A percentile compares a stretch with the other conserved stretches of the same genome.
Conservation (phyloP, 305 asterid genomes). For the Fraxinus floribunda region DNA sequence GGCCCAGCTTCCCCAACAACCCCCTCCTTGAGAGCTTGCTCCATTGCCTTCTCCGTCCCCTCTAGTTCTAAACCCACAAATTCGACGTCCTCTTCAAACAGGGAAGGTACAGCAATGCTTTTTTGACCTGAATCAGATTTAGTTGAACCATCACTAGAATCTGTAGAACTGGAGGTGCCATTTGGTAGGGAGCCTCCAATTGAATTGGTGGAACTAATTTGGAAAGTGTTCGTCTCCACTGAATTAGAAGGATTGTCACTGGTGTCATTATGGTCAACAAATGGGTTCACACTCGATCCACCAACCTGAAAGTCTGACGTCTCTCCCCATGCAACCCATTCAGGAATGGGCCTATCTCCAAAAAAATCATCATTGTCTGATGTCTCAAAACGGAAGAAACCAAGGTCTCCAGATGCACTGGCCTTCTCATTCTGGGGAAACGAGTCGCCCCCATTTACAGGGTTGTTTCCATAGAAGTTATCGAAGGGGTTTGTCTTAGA, state of each 20-base stretch:
- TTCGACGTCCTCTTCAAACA: conserved; percentile 95
- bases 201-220: conserved; percentile 28
- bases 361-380: conserved; percentile 69
- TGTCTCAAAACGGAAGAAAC: conserved; percentile 64
- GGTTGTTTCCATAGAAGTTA: conserved; percentile 31
- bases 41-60: conserved; percentile 92
- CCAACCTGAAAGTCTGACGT: conserved; percentile 58
- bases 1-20: conserved; percentile 92
- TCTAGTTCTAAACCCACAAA: conserved; percentile 90
- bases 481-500: conserved; percentile 32
- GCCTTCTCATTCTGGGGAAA: conserved; percentile 34
- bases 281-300: conserved; percentile 72
- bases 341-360: conserved; percentile 84
- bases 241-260: conserved; percentile 23
- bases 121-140: conserved; percentile 43
- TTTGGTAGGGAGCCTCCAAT: conserved; percentile 46
- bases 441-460: conserved; percentile 25
- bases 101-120: conserved; percentile 53
- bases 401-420: conserved; percentile 38
- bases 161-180: conserved; percentile 38
- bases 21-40: conserved; percentile 89
- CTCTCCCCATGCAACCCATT: conserved; percentile 93
- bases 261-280: conserved; percentile 43
- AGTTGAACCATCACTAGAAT: conserved; percentile 34
- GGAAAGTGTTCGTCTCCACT: conserved; percentile 16